Conservation (phyloP, 31 red algal genomes). For the Porphyra umbilicalis region DNA sequence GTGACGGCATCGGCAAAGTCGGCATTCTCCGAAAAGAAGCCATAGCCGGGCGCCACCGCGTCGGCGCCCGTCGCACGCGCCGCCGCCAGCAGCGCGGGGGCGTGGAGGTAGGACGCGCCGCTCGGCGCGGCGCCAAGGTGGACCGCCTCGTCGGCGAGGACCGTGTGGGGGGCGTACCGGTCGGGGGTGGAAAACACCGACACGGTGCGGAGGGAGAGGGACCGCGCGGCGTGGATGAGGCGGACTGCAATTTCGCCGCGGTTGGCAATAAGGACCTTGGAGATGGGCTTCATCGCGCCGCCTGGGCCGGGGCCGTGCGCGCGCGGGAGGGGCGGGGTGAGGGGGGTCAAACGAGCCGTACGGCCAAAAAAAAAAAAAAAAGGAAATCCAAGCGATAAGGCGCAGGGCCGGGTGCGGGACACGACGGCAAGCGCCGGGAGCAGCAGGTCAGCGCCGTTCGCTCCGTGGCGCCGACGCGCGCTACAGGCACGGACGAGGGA, state of each 20-base stretch:
- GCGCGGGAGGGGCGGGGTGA: no score
- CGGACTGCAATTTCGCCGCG: conserved; percentile 70
- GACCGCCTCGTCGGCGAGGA: conserved; percentile 31
- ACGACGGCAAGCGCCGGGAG: no score
- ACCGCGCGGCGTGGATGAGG: conserved; percentile 30
- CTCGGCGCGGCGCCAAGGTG: conserved; percentile 17
- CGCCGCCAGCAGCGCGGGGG: conserved; percentile 13
- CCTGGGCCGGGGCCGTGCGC: no score
- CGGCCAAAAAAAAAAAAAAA: no score
- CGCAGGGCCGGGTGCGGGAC: no score
- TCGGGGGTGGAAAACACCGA: conserved; percentile 49
- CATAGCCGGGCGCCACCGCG: conserved; percentile 72
- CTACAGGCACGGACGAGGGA: no score
- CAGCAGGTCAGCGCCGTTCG: no score
- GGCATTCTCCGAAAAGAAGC: conserved; percentile 65
- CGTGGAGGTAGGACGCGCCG: conserved; percentile 37
- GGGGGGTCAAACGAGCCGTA: background rate
- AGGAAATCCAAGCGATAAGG: no score
- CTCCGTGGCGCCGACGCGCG: no score
- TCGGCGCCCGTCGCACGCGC: conserved; percentile 23
- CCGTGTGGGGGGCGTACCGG: conserved; percentile 17
- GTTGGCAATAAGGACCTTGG: conserved; percentile 55
- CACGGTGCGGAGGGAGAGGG: conserved; percentile 48
- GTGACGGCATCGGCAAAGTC: conserved; percentile 37
- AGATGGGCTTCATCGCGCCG: background rate